Base-by-base conservation (phyloP, 768 basidiomycete species). In the Suillus luteus region DNA sequence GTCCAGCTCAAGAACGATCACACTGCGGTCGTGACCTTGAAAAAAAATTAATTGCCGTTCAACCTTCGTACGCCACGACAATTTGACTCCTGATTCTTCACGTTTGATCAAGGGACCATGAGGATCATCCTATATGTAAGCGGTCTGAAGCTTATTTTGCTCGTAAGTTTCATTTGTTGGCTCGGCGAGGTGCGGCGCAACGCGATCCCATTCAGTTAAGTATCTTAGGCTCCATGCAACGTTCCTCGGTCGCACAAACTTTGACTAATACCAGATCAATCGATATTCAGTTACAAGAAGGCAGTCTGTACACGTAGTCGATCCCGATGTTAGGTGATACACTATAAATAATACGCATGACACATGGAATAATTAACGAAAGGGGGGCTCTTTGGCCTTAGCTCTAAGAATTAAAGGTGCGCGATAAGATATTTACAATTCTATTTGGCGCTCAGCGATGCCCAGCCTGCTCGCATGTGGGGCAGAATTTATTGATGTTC, bases 401-500 rank as follows among this genome's bases (percentile, higher is more conserved):
- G 33, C 19, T 70, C 67, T 71, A 68, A 49, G 37, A 62, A 52
- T 33, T 66, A 54, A 55, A 52, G 52, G 31, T 41, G 60, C 65
- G 38, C 27, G 51, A 40, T 67, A 55, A 24, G 55, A 43, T 55
- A 57, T 59, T 58, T 33, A 44, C 58, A 55, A 11, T 17, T n/a
- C 2, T 58, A 58, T 27, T 24, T 43, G n/a, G 41, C 59, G 54
- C 35, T 72, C 62, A 76, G 40, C 69, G 67, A 68, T 54, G 72
- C 5, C 62, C 71, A 7, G 72, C 67, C 43, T 70, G 71, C 27
- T 72, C 73, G 66, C 82, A 83, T 43, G 67, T 67, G n/a, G 82
- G 80, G 64, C 82, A 84, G 62, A 72, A 64, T 55, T 73, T 75
- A 60, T 79, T 71, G 62, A 83, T 78, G 51, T 76, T 76, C 0